phyloP scores from a whole-genome alignment of 352 stramenopile genomes.

The Phytopythium ostracodes region DNA sequence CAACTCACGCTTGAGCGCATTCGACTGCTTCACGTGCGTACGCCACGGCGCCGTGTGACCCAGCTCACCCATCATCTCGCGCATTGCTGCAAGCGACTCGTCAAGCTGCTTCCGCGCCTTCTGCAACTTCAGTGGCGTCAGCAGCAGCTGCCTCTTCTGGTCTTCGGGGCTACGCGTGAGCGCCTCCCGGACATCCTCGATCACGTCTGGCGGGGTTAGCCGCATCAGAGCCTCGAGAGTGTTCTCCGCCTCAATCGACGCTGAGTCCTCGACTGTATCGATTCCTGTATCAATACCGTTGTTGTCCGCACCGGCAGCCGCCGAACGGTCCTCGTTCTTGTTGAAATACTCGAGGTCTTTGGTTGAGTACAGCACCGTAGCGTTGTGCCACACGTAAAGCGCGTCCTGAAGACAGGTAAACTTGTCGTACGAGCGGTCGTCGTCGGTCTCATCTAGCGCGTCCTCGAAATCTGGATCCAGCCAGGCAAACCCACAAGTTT shows the following conservation, averaged over 20 bases:
- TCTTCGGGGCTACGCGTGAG: slow-evolving; percentile 27
- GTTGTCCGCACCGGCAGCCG: neutral
- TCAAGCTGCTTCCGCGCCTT: slow-evolving; percentile 32
- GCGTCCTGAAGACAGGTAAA: slow-evolving; percentile 81
- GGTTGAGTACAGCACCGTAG: slow-evolving; percentile 50
- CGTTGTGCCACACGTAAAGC: slow-evolving; percentile 66
- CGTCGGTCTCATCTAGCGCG: slow-evolving; percentile 29
- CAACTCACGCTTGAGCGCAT: slow-evolving; percentile 56
- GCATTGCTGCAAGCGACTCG: slow-evolving; percentile 43
- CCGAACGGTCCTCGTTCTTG: neutral
- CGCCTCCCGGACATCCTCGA: slow-evolving; percentile 29
- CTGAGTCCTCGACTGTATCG: neutral
- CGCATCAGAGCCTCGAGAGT: slow-evolving; percentile 29
- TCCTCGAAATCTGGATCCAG: slow-evolving; percentile 51
- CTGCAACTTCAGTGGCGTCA: slow-evolving; percentile 25
- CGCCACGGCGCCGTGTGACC: slow-evolving; percentile 57
- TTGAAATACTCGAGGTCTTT: slow-evolving; percentile 30
- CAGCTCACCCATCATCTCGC: slow-evolving; percentile 51
- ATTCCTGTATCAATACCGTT: slow-evolving; percentile 1
- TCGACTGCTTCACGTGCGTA: slow-evolving; percentile 55
- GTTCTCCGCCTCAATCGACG: slow-evolving; percentile 3
- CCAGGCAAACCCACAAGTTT: slow-evolving; percentile 58
- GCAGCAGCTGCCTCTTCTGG: slow-evolving; percentile 20
- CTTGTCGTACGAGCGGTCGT: slow-evolving; percentile 70
- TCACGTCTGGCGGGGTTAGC: slow-evolving; percentile 42